These are phyloP conservation scores for Ophiorrhiza pumila DNA, from an alignment of 257 asterid species.

Conservation along the genomic window DNA sequence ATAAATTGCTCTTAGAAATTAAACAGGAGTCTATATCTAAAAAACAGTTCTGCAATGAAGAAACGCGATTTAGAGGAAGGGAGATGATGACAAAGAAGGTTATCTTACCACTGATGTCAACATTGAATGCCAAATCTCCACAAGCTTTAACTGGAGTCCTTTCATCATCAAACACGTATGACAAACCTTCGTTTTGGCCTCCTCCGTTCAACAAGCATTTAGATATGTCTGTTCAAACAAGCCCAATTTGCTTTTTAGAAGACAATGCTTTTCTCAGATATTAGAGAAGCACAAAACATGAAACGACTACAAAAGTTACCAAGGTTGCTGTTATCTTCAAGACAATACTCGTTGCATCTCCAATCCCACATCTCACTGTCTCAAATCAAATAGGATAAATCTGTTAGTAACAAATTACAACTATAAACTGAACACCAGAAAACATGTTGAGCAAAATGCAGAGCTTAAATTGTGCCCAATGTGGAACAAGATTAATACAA, in stretches of 20 bases:
- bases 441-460: background rate
- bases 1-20: background rate
- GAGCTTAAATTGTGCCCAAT: background rate
- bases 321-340: conserved; percentile 43
- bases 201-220: conserved; percentile 36
- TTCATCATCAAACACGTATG: conserved; percentile 42
- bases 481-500: background rate
- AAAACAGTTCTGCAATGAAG: background rate
- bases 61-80: background rate
- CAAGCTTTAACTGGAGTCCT: conserved; percentile 79
- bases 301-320: conserved; percentile 39
- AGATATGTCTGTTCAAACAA: conserved; percentile 42
- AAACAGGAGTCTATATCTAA: background rate
- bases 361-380: conserved; percentile 70
- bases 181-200: conserved; percentile 42
- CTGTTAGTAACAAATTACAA: background rate
- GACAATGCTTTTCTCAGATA: background rate
- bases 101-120: conserved; percentile 35
- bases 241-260: background rate
- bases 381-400: conserved; percentile 14
- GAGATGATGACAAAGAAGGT: conserved; percentile 8
- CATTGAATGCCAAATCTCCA: conserved; percentile 54
- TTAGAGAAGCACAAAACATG: background rate
- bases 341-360: conserved; percentile 50
- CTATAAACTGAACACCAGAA: conserved; percentile 3